Evolutionary conservation across 2,329 filamentous ascomycete genomes (phyloP).

Genomic region (Penicillium sp.): DNA sequence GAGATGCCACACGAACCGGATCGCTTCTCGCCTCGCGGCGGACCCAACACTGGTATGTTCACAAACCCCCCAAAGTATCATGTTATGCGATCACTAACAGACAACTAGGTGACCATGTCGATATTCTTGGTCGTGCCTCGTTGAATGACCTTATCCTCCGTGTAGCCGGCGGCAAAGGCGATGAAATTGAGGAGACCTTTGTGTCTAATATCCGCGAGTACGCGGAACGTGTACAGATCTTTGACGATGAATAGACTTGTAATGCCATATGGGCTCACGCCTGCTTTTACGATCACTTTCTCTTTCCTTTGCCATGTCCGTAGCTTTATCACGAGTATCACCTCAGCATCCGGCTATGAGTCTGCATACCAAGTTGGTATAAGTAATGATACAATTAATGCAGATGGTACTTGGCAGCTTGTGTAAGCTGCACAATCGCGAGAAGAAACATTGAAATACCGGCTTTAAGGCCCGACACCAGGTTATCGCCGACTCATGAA

Average conservation of each 20-base stretch:
- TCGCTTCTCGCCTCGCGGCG: slow-evolving; percentile 77
- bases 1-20: slow-evolving; percentile 98
- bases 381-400: background rate
- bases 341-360: no score
- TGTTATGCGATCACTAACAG: background rate
- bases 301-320: background rate
- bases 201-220: slow-evolving; percentile 82
- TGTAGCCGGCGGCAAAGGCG: slow-evolving; percentile 81
- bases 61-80: slow-evolving; percentile 49
- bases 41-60: slow-evolving; percentile 60
- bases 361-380: background rate
- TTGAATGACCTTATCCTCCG: slow-evolving; percentile 88
- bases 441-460: background rate
- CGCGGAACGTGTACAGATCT: slow-evolving; percentile 78
- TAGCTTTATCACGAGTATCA: no score
- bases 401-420: background rate
- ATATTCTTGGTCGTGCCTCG: slow-evolving; percentile 85
- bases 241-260: slow-evolving; percentile 52
- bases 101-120: slow-evolving; percentile 77
- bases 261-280: background rate
- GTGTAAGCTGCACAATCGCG: background rate
- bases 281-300: background rate
- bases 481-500: background rate
- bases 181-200: slow-evolving; percentile 74
- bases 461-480: background rate